Percentiles rank a stretch among this genome's conserved stretches.
phyloP scores from a whole-genome alignment of 768 basidiomycete species.

The Tricholomella constricta region DNA sequence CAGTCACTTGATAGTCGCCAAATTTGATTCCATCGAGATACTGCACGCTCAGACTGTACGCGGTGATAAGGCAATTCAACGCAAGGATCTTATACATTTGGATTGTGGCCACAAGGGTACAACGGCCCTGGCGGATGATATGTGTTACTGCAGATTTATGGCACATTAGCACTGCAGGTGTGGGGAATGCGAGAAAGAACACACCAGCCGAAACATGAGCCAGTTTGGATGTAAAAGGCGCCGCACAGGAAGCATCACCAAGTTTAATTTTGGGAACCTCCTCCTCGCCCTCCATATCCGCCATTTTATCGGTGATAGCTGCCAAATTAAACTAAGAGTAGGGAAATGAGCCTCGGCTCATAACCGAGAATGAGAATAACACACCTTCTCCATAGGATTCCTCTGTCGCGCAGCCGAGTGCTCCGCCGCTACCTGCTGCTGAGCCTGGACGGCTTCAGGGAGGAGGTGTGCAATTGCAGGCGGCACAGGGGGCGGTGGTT shows the following conservation, averaged over 20 bases:
- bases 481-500: constrained; percentile 93
- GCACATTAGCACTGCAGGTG: constrained; percentile 23
- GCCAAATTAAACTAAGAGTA: constrained; percentile 67
- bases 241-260: constrained; percentile 98
- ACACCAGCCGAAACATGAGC: constrained; percentile 95
- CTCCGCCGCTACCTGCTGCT: constrained; percentile 74
- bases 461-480: constrained; percentile 83
- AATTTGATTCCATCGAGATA: constrained; percentile 99
- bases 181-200: constrained; percentile 33
- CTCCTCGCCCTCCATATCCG: constrained; percentile 92
- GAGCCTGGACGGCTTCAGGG: constrained; percentile 90
- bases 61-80: constrained; percentile 95
- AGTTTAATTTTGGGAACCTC: constrained; percentile 98
- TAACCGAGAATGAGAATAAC: constrained; percentile 17
- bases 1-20: constrained; percentile 97
- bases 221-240: constrained; percentile 97
- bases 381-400: constrained; percentile 91
- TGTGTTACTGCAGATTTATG: constrained; percentile 72
- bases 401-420: constrained; percentile 56
- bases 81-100: constrained; percentile 99
- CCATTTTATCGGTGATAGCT: constrained; percentile 79
- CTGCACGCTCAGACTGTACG: constrained; percentile 97
- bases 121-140: constrained; percentile 97
- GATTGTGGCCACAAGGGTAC: constrained; percentile 96
- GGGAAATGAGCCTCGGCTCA: not conserved